phyloP scores from a whole-genome alignment of 1,284 basidiomycete species.

The Leccinum pachyderme region DNA sequence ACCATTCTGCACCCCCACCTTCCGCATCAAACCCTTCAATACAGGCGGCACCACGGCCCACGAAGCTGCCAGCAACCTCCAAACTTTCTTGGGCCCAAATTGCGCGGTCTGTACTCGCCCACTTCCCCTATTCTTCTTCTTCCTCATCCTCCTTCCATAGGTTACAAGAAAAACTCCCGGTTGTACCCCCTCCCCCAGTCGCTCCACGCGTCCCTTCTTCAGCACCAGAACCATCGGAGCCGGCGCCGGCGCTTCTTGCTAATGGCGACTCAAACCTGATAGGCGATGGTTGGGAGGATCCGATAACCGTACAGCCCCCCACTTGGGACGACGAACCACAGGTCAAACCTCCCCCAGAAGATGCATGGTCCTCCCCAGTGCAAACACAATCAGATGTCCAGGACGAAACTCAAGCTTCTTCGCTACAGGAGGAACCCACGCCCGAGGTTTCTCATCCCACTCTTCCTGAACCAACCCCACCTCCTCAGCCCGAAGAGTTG shows the following conservation, averaged over 20 bases:
- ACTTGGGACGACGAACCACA: slow-evolving; percentile 73
- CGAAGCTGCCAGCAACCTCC: slow-evolving; percentile 64
- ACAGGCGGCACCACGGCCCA: slow-evolving; percentile 29
- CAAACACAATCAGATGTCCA: slow-evolving; percentile 19
- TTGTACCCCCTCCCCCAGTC: slow-evolving; percentile 24
- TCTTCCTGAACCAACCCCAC: slow-evolving; percentile 12
- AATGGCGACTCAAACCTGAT: slow-evolving; percentile 39
- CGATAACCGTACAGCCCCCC: slow-evolving; percentile 67
- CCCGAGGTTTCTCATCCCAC: slow-evolving; percentile 11
- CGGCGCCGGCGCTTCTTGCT: slow-evolving; percentile 22
- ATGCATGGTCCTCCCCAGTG: slow-evolving; percentile 40
- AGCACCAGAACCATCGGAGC: slow-evolving; percentile 29
- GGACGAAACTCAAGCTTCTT: slow-evolving; percentile 13
- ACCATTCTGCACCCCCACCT: slow-evolving; percentile 20
- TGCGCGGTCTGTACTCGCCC: slow-evolving; percentile 51
- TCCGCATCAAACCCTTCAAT: slow-evolving; percentile 24
- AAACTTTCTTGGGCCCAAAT: slow-evolving; percentile 82
- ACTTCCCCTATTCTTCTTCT: background rate
- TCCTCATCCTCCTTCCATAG: slow-evolving; percentile 31
- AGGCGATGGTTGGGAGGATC: slow-evolving; percentile 64
- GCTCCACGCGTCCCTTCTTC: slow-evolving; percentile 20
- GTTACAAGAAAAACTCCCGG: slow-evolving; percentile 29
- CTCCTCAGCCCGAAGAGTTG: slow-evolving; percentile 22
- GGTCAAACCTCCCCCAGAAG: slow-evolving; percentile 39
- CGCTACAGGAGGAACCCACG: slow-evolving; percentile 19